phyloP scores from a whole-genome alignment of 495 filamentous ascomycete genomes.

The Halenospora varia region DNA sequence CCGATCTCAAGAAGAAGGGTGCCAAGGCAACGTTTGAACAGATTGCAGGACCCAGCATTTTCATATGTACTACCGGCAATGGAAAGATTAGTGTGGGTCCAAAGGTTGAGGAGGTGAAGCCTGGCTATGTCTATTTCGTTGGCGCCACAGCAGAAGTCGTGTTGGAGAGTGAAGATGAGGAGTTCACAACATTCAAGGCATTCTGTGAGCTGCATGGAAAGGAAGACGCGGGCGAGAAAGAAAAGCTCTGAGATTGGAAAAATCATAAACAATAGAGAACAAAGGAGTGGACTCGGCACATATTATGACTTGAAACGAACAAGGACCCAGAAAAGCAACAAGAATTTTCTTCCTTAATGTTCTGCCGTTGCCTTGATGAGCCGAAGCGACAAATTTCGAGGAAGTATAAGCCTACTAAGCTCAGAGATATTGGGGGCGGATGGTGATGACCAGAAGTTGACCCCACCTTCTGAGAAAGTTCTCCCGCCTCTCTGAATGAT shows the following conservation, averaged over 20 bases:
- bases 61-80: conserved; percentile 81
- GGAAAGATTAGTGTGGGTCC: conserved; percentile 82
- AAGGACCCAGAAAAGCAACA: too few species aligned
- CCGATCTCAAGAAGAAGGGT: conserved; percentile 62
- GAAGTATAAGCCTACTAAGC: too few species aligned
- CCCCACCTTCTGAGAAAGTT: too few species aligned
- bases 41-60: conserved; percentile 83
- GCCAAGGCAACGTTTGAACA: conserved; percentile 82
- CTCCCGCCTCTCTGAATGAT: too few species aligned
- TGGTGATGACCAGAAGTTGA: too few species aligned
- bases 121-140: conserved; percentile 87
- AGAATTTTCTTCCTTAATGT: too few species aligned
- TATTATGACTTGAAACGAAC: too few species aligned
- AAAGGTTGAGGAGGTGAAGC: conserved; percentile 66
- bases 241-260: conserved; percentile 24
- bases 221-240: conserved; percentile 18
- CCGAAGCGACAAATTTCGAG: too few species aligned
- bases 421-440: too few species aligned
- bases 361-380: too few species aligned
- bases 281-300: too few species aligned
- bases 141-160: conserved; percentile 84
- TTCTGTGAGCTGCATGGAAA: conserved; percentile 79
- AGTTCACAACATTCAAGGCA: conserved; percentile 87
- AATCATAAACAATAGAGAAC: too few species aligned
- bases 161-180: conserved; percentile 61